Conservation (phyloP, 1,139 yeast species). For the Saccharomyces pastorianus region DNA sequence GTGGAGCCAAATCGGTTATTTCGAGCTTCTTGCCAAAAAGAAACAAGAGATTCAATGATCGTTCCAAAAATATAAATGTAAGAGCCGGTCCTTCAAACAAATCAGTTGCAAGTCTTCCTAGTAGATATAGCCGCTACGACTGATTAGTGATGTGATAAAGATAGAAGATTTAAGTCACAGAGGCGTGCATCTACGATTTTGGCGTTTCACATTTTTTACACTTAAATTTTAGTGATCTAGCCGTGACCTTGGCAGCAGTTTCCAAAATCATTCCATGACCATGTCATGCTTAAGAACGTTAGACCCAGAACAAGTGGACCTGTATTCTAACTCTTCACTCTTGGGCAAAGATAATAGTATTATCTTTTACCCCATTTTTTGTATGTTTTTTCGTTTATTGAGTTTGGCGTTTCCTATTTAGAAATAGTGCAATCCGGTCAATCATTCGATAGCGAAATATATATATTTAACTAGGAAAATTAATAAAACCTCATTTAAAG, state of each 20-base stretch:
- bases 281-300: not conserved
- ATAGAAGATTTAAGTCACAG: not conserved
- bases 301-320: not conserved
- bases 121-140: slow-evolving; percentile 24
- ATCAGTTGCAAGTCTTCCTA: slow-evolving; percentile 24
- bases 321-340: no score
- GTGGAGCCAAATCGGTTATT: slow-evolving; percentile 32
- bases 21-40: slow-evolving; percentile 25
- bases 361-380: not conserved
- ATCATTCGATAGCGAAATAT: not conserved
- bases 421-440: not conserved
- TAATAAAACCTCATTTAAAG: no score
- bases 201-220: not conserved
- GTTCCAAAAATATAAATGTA: slow-evolving; percentile 9
- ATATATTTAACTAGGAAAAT: no score
- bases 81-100: slow-evolving; percentile 20
- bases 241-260: not conserved
- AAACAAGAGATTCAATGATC: slow-evolving; percentile 9
- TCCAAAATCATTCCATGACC: no score
- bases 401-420: not conserved
- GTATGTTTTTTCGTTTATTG: not conserved
- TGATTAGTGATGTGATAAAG: slow-evolving; percentile 1
- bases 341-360: not conserved
- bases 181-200: not conserved
- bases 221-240: not conserved